Conservation (phyloP, 148 eudicot species). For the Fallopia convolvulus region DNA sequence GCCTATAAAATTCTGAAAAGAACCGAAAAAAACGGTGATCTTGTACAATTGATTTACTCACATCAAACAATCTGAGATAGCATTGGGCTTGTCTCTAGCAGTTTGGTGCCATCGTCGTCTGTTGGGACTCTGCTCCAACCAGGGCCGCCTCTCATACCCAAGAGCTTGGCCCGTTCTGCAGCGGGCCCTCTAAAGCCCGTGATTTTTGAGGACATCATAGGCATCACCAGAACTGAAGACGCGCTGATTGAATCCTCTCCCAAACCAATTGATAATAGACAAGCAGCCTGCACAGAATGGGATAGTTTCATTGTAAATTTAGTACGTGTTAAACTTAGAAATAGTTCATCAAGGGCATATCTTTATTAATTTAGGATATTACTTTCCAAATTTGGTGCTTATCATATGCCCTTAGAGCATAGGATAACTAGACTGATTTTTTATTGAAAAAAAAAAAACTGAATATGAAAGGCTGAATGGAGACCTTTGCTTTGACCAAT, state of each 20-base stretch:
- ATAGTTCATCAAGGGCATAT: too few species aligned
- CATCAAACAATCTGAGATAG: conserved; percentile 31
- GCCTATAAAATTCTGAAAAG: neutral
- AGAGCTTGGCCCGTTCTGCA: conserved; percentile 49
- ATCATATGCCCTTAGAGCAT: too few species aligned
- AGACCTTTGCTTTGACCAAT: conserved; percentile 71
- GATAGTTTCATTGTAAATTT: neutral
- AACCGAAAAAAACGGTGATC: neutral
- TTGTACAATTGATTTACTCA: conserved; percentile 15
- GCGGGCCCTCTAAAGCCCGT: conserved; percentile 73
- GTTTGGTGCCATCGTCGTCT: conserved; percentile 42
- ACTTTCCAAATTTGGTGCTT: too few species aligned
- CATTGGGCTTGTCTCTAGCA: conserved; percentile 46
- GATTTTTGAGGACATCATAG: conserved; percentile 93
- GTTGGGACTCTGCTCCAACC: conserved; percentile 64
- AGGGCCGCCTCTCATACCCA: conserved; percentile 34
- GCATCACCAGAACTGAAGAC: conserved; percentile 86
- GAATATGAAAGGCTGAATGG: neutral
- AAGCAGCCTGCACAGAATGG: conserved; percentile 48
- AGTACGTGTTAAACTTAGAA: neutral
- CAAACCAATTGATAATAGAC: conserved; percentile 64
- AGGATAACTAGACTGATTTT: too few species aligned
- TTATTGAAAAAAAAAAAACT: neutral
- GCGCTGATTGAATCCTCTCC: conserved; percentile 82
- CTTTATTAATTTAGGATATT: too few species aligned